Evolutionary conservation across 2,329 filamentous ascomycete genomes (phyloP).

Genomic region (Colletotrichum ledebouriae): DNA sequence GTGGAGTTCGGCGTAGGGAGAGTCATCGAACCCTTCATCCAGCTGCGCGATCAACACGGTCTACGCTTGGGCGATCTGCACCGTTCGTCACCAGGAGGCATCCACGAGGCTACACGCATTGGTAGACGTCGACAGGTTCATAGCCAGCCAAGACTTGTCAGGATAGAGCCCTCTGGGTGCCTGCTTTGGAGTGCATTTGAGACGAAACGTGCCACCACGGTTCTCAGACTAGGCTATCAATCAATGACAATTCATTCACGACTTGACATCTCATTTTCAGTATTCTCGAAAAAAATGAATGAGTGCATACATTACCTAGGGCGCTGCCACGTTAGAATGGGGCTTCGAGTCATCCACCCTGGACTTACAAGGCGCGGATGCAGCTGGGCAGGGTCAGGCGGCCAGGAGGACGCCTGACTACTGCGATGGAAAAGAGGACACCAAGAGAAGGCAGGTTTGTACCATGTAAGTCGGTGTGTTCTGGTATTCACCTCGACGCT

Average conservation of each 20-base stretch:
- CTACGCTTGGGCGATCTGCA: slow-evolving; percentile 22
- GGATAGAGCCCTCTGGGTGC: slow-evolving; percentile 11
- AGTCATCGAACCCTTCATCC: slow-evolving; percentile 12
- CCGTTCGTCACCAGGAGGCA: slow-evolving; percentile 8
- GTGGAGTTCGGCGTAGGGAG: slow-evolving; percentile 17
- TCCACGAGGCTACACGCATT: background rate
- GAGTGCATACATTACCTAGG: slow-evolving; percentile 11
- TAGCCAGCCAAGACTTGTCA: background rate
- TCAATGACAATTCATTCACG: background rate
- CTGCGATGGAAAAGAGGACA: slow-evolving; percentile 26
- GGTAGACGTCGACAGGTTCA: background rate
- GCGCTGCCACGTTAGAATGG: slow-evolving; percentile 22
- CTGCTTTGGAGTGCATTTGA: slow-evolving; percentile 15
- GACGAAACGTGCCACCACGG: background rate
- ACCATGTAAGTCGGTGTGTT: slow-evolving; percentile 34
- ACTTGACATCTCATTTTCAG: background rate
- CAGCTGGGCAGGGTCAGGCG: slow-evolving; percentile 20
- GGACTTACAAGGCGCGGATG: slow-evolving; percentile 20
- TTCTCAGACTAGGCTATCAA: slow-evolving; percentile 8
- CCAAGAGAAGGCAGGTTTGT: slow-evolving; percentile 14
- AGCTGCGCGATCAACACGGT: slow-evolving; percentile 5
- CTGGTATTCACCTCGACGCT: slow-evolving; percentile 31
- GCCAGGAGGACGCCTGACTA: slow-evolving; percentile 29
- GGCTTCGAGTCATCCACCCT: slow-evolving; percentile 28
- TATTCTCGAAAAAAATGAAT: background rate